Percentiles rank a stretch among this genome's conserved stretches.
Evolutionary conservation across 176 grass and related monocot genomes (phyloP).

Genomic region (Miscanthus lutarioriparius): DNA sequence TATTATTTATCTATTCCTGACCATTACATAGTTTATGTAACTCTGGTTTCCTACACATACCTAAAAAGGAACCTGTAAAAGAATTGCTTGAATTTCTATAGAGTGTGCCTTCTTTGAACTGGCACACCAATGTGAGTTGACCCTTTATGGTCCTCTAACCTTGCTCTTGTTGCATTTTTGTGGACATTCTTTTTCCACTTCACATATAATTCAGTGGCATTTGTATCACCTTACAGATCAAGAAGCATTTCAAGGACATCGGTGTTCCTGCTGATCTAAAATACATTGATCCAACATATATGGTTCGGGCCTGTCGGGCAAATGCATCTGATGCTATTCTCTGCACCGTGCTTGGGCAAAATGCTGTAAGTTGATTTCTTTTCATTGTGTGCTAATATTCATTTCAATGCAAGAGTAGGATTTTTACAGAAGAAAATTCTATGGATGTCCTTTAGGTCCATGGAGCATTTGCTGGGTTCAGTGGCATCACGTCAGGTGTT

Average conservation of each 20-base stretch:
- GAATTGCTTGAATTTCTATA: background rate
- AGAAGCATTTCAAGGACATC: slow-evolving; percentile 92
- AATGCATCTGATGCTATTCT: slow-evolving; percentile 99
- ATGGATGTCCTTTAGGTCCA: slow-evolving; percentile 56
- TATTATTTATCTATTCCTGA: background rate
- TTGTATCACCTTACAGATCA: slow-evolving; percentile 63
- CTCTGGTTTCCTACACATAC: background rate
- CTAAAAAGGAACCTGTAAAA: background rate
- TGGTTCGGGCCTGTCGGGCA: slow-evolving; percentile 87
- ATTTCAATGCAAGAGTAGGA: background rate
- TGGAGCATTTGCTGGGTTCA: slow-evolving; percentile 96
- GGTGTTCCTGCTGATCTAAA: slow-evolving; percentile 83
- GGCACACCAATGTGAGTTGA: background rate
- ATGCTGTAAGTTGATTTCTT: slow-evolving; percentile 68
- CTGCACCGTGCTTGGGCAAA: slow-evolving; percentile 95
- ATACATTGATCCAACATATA: slow-evolving; percentile 96
- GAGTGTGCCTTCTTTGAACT: background rate
- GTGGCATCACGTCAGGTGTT: slow-evolving; percentile 86
- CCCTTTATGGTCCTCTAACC: background rate
- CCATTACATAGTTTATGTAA: background rate
- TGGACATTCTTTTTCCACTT: background rate
- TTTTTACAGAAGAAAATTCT: slow-evolving; percentile 22
- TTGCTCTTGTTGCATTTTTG: background rate
- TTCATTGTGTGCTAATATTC: background rate
- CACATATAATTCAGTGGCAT: slow-evolving; percentile 8